Evolutionary conservation across 768 basidiomycete genomes (phyloP), one percentile per base, ranked within the genome.

Genomic region (Mycena belliarum): DNA sequence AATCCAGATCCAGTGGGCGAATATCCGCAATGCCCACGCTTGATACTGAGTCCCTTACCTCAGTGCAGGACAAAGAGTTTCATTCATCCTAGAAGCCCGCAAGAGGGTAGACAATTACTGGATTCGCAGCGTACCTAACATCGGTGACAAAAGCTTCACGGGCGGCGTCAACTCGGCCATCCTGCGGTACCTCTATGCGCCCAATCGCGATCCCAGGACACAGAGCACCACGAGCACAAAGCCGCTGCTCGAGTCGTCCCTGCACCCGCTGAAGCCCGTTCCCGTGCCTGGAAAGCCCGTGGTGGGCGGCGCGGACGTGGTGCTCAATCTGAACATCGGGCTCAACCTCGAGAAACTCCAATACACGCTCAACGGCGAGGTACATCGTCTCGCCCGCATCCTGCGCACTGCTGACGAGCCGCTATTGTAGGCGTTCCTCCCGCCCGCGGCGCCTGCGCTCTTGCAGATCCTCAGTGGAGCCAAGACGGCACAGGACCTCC

Each of bases 51-150:
- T n/a, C 6, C 18, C 18, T n/a, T 38, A n/a, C 37, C 6, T 15
- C 16, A 54, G 49, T 9, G 58, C 61, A 61, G 75, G 72, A 11
- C 75, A 76, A 51, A 69, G 75, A 2, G 76, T 76, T 55, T 76
- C 76, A 0, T 66, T 72, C 29, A 65, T 72, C 8, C 41, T 82
- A 14, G 69, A 71, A 2, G 79, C 80, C 9, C 71, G 74, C 61
- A 72, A 79, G 57, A 62, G 69, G 9, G 68, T 79, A 8, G 70
- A 63, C 35, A 82, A 81, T 63, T 82, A 81, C 64, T 81, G 79
- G 72, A 66, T 76, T 35, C 67, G 72, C 47, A 63, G 72, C 45
- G 61, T 70, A 53, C 66, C 65, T 51, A 60, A 63, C 57, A 46
- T 60, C 52, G 65, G 65, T 46, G 44, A 61, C 29, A 40, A 52